These are phyloP conservation scores for Rosa rugosa DNA, from an alignment of 306 rosid genomes.

Conservation along the genomic window DNA sequence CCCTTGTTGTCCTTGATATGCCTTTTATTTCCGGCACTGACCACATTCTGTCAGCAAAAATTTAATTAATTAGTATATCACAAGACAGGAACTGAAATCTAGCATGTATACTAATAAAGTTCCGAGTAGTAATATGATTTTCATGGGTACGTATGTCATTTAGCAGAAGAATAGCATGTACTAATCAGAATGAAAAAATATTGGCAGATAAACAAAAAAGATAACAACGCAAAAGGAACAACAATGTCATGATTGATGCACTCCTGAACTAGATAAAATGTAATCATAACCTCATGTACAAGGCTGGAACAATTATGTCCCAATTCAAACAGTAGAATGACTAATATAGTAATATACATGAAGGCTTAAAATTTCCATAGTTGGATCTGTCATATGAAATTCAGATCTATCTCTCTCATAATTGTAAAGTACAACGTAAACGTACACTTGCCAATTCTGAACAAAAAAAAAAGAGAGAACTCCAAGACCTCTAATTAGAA, in stretches of 20 bases:
- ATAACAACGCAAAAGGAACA: not conserved
- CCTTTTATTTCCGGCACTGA: conserved; percentile 43
- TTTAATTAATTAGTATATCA: conserved; percentile 3
- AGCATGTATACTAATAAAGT: not conserved
- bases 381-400: not conserved
- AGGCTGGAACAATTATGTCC: not conserved
- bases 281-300: not conserved
- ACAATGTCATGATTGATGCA: not conserved
- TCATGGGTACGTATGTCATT: not conserved
- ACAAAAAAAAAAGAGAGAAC: not conserved
- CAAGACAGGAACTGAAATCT: not conserved
- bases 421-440: not conserved
- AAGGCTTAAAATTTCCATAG: not conserved
- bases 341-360: not conserved
- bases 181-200: not conserved
- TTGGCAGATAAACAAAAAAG: not conserved
- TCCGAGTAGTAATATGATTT: not conserved
- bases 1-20: conserved; percentile 31
- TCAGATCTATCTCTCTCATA: conserved; percentile 15
- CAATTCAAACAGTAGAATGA: not conserved
- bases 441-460: not conserved
- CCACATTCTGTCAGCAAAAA: conserved; percentile 41
- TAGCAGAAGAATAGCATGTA: not conserved
- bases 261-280: not conserved
- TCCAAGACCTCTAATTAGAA: not conserved